Conservation (phyloP, 2,329 filamentous ascomycete genomes). For the Sporothrix pallida region DNA sequence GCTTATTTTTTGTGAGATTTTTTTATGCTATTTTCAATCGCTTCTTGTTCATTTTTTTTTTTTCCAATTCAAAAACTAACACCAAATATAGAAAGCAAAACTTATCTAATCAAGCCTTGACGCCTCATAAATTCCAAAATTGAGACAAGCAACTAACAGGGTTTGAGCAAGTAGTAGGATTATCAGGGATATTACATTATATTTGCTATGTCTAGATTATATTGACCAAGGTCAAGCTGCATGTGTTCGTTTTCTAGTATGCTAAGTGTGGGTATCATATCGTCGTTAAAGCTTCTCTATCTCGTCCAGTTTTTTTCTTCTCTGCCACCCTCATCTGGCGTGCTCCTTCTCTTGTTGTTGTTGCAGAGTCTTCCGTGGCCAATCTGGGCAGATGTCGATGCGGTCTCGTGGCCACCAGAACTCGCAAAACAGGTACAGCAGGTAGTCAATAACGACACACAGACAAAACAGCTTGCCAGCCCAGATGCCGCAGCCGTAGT, state of each 20-base stretch:
- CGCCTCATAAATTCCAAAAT: no score
- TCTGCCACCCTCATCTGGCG: background rate
- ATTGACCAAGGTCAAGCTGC: background rate
- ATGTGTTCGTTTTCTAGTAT: background rate
- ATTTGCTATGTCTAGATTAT: background rate
- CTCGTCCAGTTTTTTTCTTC: background rate
- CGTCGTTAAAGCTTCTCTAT: conserved; percentile 10
- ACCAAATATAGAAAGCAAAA: no score
- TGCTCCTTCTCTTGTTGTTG: conserved; percentile 26
- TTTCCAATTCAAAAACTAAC: no score
- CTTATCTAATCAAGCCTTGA: no score
- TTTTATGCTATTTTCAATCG: no score
- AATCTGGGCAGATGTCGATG: conserved; percentile 89
- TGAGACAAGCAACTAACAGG: background rate
- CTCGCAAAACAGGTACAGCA: conserved; percentile 87
- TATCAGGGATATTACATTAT: background rate
- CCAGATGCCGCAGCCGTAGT: conserved; percentile 98
- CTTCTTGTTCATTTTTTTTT: no score
- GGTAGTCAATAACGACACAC: conserved; percentile 90
- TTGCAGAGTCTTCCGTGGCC: conserved; percentile 75
- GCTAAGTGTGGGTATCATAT: conserved; percentile 29
- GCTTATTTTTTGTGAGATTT: no score
- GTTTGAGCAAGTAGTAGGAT: no score
- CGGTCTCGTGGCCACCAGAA: conserved; percentile 81
- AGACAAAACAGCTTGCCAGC: conserved; percentile 96